A percentile compares a stretch with the other conserved stretches of the same genome.
phyloP scores from a whole-genome alignment of 192 early-diverging fungal genomes.

The Entomortierella beljakovae region DNA sequence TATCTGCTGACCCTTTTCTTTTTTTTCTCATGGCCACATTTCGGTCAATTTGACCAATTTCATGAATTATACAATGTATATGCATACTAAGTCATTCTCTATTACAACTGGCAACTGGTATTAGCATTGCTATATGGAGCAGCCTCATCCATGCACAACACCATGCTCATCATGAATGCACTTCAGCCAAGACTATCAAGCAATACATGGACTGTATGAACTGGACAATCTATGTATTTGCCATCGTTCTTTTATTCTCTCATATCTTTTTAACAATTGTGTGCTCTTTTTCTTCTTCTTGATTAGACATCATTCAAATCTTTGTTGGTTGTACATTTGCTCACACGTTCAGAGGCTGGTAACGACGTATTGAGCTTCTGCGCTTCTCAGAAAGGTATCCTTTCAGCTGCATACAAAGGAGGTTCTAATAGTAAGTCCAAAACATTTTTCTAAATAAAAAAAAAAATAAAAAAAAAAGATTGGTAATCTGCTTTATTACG shows the following conservation, averaged over 20 bases:
- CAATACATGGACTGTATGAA: slow-evolving; percentile 51
- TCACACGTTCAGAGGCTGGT: slow-evolving; percentile 76
- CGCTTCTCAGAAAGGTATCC: slow-evolving; percentile 49
- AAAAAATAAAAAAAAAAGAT: too few relatives aligned
- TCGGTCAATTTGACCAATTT: background rate
- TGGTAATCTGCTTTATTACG: too few relatives aligned
- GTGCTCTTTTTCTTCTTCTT: background rate
- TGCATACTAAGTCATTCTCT: too few relatives aligned
- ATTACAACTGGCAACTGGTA: too few relatives aligned
- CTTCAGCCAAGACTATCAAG: slow-evolving; percentile 46
- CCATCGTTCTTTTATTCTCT: background rate
- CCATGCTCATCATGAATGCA: slow-evolving; percentile 54
- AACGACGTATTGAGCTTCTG: slow-evolving; percentile 68
- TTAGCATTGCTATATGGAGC: slow-evolving; percentile 51
- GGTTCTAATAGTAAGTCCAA: slow-evolving; percentile 41
- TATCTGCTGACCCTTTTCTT: background rate
- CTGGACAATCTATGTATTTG: background rate
- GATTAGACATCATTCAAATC: slow-evolving; percentile 80
- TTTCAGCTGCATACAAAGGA: slow-evolving; percentile 50
- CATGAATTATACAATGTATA: too few relatives aligned
- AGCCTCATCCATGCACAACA: slow-evolving; percentile 47
- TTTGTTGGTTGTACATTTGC: slow-evolving; percentile 76
- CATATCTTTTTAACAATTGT: background rate
- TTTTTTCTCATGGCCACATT: background rate
- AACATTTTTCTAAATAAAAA: too few relatives aligned